Evolutionary conservation across 805 yeast species (phyloP).

Genomic region (Candida koratica): DNA sequence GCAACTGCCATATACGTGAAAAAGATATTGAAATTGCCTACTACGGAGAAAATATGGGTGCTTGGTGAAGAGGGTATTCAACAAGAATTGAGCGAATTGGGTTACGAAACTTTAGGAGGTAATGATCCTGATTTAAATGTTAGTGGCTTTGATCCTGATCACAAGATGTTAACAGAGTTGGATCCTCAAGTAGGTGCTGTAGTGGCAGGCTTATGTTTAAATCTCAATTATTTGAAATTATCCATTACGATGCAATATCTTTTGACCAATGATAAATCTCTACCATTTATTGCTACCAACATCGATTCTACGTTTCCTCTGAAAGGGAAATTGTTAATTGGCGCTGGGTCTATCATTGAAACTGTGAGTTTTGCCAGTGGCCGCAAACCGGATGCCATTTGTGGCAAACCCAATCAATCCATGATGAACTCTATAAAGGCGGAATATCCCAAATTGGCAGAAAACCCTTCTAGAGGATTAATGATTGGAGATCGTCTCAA

Average conservation of each 20-base stretch:
- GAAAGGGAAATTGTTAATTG: constrained; percentile 81
- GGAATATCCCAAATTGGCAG: constrained; percentile 43
- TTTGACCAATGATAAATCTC: constrained; percentile 48
- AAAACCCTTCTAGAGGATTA: constrained; percentile 59
- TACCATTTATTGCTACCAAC: constrained; percentile 86
- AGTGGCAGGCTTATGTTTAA: constrained; percentile 78
- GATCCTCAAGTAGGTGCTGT: constrained; percentile 84
- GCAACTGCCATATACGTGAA: constrained; percentile 85
- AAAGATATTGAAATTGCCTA: constrained; percentile 69
- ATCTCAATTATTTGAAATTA: constrained; percentile 75
- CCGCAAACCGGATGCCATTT: constrained; percentile 73
- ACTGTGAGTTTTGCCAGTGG: constrained; percentile 70
- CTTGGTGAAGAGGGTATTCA: constrained; percentile 86
- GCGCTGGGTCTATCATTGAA: constrained; percentile 90
- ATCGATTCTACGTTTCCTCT: constrained; percentile 93
- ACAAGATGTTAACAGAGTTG: constrained; percentile 49
- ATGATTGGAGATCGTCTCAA: constrained; percentile 96
- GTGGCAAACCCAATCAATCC: constrained; percentile 88
- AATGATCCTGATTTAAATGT: constrained; percentile 56
- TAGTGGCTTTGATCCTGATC: constrained; percentile 52
- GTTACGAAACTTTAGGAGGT: constrained; percentile 80
- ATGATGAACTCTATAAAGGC: constrained; percentile 89
- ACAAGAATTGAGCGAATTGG: constrained; percentile 70
- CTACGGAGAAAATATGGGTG: constrained; percentile 78
- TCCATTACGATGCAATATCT: constrained; percentile 81